These are phyloP conservation scores for Aspergillus ustus DNA, from an alignment of 2,329 filamentous ascomycete species.

Conservation along the genomic window DNA sequence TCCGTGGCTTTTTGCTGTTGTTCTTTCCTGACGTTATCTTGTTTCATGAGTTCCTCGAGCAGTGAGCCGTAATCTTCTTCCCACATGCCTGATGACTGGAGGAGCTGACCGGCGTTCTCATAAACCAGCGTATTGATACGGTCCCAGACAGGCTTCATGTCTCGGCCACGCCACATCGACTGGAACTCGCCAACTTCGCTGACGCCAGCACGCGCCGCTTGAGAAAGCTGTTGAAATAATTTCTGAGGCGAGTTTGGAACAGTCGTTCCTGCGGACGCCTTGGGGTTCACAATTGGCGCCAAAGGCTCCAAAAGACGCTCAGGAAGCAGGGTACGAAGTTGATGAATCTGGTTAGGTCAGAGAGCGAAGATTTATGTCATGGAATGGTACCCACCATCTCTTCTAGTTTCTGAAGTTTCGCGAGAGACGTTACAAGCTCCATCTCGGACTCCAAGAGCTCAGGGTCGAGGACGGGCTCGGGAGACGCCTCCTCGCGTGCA, in stretches of 20 bases:
- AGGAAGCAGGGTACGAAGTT: constrained; percentile 48
- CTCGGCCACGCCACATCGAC: constrained; percentile 44
- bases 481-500: not conserved
- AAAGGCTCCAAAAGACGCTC: constrained; percentile 46
- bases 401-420: constrained; percentile 47
- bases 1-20: constrained; percentile 32
- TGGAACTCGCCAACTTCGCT: constrained; percentile 46
- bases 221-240: constrained; percentile 40
- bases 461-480: constrained; percentile 4
- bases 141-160: constrained; percentile 46
- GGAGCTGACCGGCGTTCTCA: constrained; percentile 42
- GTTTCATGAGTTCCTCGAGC: constrained; percentile 35
- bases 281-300: constrained; percentile 42
- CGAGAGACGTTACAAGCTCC: constrained; percentile 45
- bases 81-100: constrained; percentile 46
- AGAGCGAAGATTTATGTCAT: not conserved
- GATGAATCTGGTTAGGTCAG: constrained; percentile 42
- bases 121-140: constrained; percentile 41
- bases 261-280: constrained; percentile 23
- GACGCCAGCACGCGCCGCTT: constrained; percentile 40
- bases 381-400: constrained; percentile 27
- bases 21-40: constrained; percentile 35
- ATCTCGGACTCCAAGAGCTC: constrained; percentile 39
- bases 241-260: constrained; percentile 40
- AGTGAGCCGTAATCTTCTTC: constrained; percentile 45